Conservation (phyloP, 768 basidiomycete species). For the Mycena floridula region DNA sequence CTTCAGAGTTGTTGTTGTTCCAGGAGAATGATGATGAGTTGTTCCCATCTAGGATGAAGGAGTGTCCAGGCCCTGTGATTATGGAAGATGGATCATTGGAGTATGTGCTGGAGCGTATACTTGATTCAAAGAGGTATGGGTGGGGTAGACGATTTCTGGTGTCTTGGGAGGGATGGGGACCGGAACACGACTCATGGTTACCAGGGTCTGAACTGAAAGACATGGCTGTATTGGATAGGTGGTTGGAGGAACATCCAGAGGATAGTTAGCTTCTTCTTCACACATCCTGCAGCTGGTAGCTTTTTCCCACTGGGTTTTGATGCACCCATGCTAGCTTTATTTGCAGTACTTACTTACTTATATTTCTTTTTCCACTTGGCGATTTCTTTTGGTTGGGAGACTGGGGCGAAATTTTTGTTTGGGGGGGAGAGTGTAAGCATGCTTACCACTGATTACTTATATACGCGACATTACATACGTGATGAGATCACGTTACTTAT, state of each 20-base stretch:
- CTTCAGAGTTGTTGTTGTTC: slow-evolving; percentile 17
- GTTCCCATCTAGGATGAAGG: slow-evolving; percentile 28
- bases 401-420: no score
- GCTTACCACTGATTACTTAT: neutral
- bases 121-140: slow-evolving; percentile 16
- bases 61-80: slow-evolving; percentile 14
- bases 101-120: slow-evolving; percentile 16
- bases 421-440: neutral
- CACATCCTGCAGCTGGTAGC: no score
- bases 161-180: slow-evolving; percentile 19
- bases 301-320: no score
- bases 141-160: slow-evolving; percentile 22
- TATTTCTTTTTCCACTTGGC: no score
- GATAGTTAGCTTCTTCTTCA: no score
- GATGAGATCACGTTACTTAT: neutral
- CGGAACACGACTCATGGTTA: slow-evolving; percentile 21
- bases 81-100: slow-evolving; percentile 19
- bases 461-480: neutral
- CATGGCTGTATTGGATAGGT: slow-evolving; percentile 11
- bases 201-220: slow-evolving; percentile 11
- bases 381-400: no score
- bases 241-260: slow-evolving; percentile 3
- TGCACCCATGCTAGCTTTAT: no score
- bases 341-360: no score
- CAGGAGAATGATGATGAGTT: slow-evolving; percentile 20